These are phyloP conservation scores for Diutina catenulata DNA, from an alignment of 1,139 yeast species.

Conservation along the genomic window DNA sequence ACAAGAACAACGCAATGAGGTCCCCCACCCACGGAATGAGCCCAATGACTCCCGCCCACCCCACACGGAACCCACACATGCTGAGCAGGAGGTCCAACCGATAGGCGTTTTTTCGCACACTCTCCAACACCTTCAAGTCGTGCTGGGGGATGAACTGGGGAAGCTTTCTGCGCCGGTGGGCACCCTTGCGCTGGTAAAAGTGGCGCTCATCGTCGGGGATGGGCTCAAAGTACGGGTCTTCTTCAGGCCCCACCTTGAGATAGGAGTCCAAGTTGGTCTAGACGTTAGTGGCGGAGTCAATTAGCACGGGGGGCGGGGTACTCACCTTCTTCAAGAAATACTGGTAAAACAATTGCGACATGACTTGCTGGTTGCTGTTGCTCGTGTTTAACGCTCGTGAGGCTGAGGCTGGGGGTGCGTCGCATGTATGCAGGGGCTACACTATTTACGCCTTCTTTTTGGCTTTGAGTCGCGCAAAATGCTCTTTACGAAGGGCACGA, in stretches of 20 bases:
- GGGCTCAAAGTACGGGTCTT: conserved; percentile 38
- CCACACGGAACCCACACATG: conserved; percentile 53
- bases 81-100: conserved; percentile 52
- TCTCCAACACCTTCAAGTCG: conserved; percentile 40
- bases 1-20: conserved; percentile 36
- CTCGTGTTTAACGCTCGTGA: too few species aligned
- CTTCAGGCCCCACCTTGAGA: conserved; percentile 11
- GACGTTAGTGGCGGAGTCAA: conserved; percentile 7
- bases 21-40: conserved; percentile 59
- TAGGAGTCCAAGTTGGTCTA: conserved; percentile 23
- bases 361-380: conserved; percentile 7
- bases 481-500: conserved; percentile 44
- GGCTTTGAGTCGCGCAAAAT: conserved; percentile 20
- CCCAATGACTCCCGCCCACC: conserved; percentile 67
- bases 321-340: conserved; percentile 30
- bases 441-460: background rate
- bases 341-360: conserved; percentile 19
- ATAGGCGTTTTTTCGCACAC: conserved; percentile 51
- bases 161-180: conserved; percentile 32
- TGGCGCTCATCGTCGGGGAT: conserved; percentile 35
- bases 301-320: conserved; percentile 7
- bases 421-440: background rate
- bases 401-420: background rate
- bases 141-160: conserved; percentile 45
- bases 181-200: conserved; percentile 34